Base-by-base conservation (phyloP, 192 early-diverging fungal genomes). In the Backusella luteola region DNA sequence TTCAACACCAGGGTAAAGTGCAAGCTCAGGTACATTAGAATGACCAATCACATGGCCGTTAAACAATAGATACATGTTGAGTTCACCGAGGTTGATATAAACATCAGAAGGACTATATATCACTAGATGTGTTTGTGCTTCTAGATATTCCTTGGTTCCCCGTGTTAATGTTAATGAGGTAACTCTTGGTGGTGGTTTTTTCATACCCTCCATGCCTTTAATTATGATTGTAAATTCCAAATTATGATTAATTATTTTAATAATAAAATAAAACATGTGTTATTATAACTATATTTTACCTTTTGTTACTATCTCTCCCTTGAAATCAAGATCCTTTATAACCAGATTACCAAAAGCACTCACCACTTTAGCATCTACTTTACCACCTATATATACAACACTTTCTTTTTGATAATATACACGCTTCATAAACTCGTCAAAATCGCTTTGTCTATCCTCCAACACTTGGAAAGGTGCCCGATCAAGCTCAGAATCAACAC, bases 81-180 rank as follows among this genome's bases (percentile, higher is more conserved):
- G 36, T 32, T 71, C 42, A 32, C 82, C 82, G 4, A 83, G 53
- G 23, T 75, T 71, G 15, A 83, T 71, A 36, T 67, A 34, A 6
- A 79, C 69, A 80, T 83, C 78, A 14, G 82, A 79, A 14, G 82
- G 82, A 38, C 77, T 83, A 38, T 66, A 74, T 6, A 83, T 76
- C 34, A 56, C 53, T n/a, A 83, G 34, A 12, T 38, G 66, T 6
- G 78, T 74, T 26, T 42, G 1, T 1, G 76, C 56, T 46, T 70
- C 69, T 23, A 83, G 21, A 1, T 76, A 75, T 38, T 83, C 82
- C 3, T 46, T 35, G 36, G 70, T 72, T 26, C 82, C 82, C 17
- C 73, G 66, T 12, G 71, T 66, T 4, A 83, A 34, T 3, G 21
- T 23, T 49, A 83, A 71, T 8, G 74, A 72, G 6, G 71, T 68